phyloP scores from a whole-genome alignment of 768 basidiomycete genomes.

The Pleurotus ostreatus region DNA sequence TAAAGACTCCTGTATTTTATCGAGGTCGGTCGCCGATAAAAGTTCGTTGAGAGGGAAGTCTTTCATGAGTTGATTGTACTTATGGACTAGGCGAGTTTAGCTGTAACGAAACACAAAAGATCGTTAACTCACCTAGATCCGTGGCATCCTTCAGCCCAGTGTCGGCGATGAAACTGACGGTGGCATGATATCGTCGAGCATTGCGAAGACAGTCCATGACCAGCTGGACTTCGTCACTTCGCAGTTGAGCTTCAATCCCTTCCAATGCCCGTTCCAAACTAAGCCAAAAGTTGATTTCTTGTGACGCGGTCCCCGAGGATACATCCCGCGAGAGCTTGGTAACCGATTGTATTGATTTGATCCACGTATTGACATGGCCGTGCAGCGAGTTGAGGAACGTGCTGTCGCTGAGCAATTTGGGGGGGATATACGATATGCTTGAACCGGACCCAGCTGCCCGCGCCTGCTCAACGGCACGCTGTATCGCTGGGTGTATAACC shows the following conservation, averaged over 20 bases:
- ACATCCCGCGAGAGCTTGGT: slow-evolving; percentile 96
- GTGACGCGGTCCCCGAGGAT: slow-evolving; percentile 90
- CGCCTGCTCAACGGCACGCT: slow-evolving; percentile 75
- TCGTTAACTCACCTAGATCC: slow-evolving; percentile 59
- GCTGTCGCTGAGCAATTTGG: slow-evolving; percentile 77
- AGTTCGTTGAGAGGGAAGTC: slow-evolving; percentile 98
- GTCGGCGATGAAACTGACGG: slow-evolving; percentile 96
- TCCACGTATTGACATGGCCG: slow-evolving; percentile 94
- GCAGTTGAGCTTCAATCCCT: slow-evolving; percentile 86
- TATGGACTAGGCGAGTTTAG: slow-evolving; percentile 62
- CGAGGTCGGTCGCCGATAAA: slow-evolving; percentile 92
- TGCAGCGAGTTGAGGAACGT: slow-evolving; percentile 92
- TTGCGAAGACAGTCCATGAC: slow-evolving; percentile 93
- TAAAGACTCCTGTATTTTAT: slow-evolving; percentile 90
- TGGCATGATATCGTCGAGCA: slow-evolving; percentile 95
- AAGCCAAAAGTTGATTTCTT: slow-evolving; percentile 99
- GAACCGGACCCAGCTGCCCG: slow-evolving; percentile 56
- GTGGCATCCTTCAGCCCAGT: slow-evolving; percentile 94
- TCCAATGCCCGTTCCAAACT: slow-evolving; percentile 92
- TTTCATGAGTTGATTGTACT: slow-evolving; percentile 98
- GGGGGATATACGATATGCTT: slow-evolving; percentile 71
- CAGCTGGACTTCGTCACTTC: slow-evolving; percentile 89
- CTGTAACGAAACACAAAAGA: neutral
- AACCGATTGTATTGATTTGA: slow-evolving; percentile 95
- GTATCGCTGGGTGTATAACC: slow-evolving; percentile 85